These are phyloP conservation scores for Sarcodon aspratus DNA, from an alignment of 768 basidiomycete species.

Conservation along the genomic window DNA sequence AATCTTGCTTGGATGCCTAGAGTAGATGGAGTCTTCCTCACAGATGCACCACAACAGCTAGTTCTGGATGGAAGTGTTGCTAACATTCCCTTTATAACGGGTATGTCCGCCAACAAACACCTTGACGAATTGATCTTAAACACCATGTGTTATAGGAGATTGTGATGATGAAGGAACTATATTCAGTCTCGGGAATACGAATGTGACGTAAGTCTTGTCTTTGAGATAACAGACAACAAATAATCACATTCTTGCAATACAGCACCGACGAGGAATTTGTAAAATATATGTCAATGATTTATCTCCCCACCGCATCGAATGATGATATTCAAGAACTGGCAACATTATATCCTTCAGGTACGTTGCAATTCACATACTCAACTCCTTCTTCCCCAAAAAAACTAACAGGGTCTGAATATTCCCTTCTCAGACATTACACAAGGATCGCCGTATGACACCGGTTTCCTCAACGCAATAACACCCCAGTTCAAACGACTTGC, in stretches of 20 bases:
- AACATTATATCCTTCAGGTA: constrained; percentile 9
- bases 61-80: constrained; percentile 33
- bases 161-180: constrained; percentile 48
- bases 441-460: constrained; percentile 46
- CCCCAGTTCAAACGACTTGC: constrained; percentile 31
- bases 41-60: constrained; percentile 29
- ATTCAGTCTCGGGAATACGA: constrained; percentile 16
- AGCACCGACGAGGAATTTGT: constrained; percentile 14
- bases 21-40: constrained; percentile 37
- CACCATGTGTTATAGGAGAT: not conserved
- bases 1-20: constrained; percentile 37
- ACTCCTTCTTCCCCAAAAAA: not conserved
- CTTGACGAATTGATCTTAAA: too few species aligned
- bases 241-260: not conserved
- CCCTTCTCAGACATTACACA: constrained; percentile 28
- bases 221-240: not conserved
- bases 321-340: constrained; percentile 9
- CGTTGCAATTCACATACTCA: not conserved
- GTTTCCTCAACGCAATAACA: constrained; percentile 29
- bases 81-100: constrained; percentile 36
- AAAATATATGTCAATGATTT: constrained; percentile 9
- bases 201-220: constrained; percentile 17
- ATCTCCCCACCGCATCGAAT: constrained; percentile 11
- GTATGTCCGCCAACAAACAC: constrained; percentile 8
- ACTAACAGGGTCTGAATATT: too few species aligned